Base-by-base conservation (phyloP, 2,329 filamentous ascomycete genomes). In the Colletotrichum sojae region DNA sequence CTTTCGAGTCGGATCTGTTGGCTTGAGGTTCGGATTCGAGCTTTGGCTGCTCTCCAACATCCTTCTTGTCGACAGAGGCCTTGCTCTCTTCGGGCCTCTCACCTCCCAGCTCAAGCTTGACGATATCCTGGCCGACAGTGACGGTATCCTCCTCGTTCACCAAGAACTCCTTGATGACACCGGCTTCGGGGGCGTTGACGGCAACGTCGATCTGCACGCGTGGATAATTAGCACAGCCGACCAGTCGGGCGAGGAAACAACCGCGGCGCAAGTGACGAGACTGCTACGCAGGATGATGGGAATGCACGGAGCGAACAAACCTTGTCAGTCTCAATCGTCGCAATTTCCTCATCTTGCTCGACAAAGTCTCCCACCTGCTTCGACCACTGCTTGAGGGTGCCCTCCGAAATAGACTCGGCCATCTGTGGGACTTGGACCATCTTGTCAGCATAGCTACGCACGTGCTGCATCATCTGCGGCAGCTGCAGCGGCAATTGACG, bases 311-410 rank as follows among this genome's bases (percentile, higher is more conserved):
- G 43, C 9, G 40, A 55, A 65, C 80, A 71, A 84, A 94, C 94
- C 91, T 99, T 99, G 88, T 99, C 96, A 15, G 96, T 99, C 84
- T 99, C 96, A 78, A 99, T 99, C 57, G 95, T 98, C 39, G 96
- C 96, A 80, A 99, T 95, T 81, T 99, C 96, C 83, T 98, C 96
- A 78, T 99, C 96, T 76, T 92, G 91, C 84, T 97, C 94, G 60
- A 99, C 95, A 76, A 90, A 95, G 80, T 99, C 96, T 77, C 96
- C 96, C 75, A 98, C 86, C 83, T 95, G 81, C 81, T 98, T 98
- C 77, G 90, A 92, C 86, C 95, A 98, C 79, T 97, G 94, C 84
- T 97, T 98, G 77, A 99, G 82, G 22, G 96, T 99, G 71, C 96
- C 96, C 83, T 99, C 96, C 52, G 94, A 97, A 81, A 99, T 98